Conservation (phyloP, 2,329 filamentous ascomycete species). For the Dactylellina haptotyla region DNA sequence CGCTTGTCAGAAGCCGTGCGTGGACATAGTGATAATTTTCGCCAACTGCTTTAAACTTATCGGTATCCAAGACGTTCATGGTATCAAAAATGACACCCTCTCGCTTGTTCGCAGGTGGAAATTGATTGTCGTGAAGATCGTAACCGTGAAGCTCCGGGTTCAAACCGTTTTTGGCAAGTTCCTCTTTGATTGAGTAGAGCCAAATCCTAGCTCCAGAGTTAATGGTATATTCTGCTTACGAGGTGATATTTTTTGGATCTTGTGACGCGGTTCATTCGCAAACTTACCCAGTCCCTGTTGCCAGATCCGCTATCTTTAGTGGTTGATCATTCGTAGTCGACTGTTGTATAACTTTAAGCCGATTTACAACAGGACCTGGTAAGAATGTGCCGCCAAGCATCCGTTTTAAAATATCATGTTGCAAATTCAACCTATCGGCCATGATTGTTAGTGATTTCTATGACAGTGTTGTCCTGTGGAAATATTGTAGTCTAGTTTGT, state of each 20-base stretch:
- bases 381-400: constrained; percentile 40
- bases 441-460: background rate
- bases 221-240: background rate
- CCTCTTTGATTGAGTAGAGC: constrained; percentile 40
- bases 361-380: constrained; percentile 6
- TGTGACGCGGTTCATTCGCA: background rate
- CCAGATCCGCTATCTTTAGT: constrained; percentile 39
- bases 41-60: constrained; percentile 17
- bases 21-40: constrained; percentile 35
- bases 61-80: constrained; percentile 33
- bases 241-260: background rate
- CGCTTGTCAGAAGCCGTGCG: constrained; percentile 17
- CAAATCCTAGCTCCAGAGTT: constrained; percentile 13
- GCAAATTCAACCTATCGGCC: constrained; percentile 31
- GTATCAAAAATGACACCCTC: constrained; percentile 28
- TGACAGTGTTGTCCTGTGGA: background rate
- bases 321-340: background rate
- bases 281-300: constrained; percentile 42
- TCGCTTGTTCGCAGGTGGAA: constrained; percentile 25
- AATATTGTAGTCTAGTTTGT: no score
- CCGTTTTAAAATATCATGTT: constrained; percentile 33
- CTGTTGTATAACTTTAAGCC: constrained; percentile 3
- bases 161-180: constrained; percentile 17
- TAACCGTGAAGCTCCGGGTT: constrained; percentile 33
- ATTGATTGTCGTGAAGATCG: constrained; percentile 41